A percentile compares a stretch with the other conserved stretches of the same genome.
phyloP scores from a whole-genome alignment of 495 filamentous ascomycete species.

The Penicillium malachiteum region DNA sequence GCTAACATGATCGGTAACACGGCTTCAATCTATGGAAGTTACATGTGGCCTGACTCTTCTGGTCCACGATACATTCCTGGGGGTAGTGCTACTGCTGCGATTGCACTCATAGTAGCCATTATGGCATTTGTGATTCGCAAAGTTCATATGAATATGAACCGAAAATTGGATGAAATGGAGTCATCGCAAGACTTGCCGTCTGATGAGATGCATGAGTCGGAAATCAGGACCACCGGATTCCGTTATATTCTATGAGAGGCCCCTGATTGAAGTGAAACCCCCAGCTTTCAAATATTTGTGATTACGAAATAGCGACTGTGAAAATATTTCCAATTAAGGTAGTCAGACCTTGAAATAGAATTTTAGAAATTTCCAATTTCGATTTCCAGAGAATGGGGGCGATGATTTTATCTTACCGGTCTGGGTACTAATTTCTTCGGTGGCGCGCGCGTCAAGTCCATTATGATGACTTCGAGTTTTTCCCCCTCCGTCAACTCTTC shows the following conservation, averaged over 20 bases:
- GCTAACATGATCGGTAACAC: conserved; percentile 76
- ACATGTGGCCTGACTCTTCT: conserved; percentile 62
- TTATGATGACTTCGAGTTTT: too few relatives aligned
- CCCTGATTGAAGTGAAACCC: neutral
- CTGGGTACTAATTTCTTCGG: too few relatives aligned
- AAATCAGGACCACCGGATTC: conserved; percentile 56
- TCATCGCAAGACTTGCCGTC: conserved; percentile 36
- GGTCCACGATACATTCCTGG: conserved; percentile 42
- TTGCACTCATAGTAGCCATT: conserved; percentile 29
- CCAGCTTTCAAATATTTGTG: too few relatives aligned
- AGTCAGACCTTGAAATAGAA: too few relatives aligned
- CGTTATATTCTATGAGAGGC: conserved; percentile 46
- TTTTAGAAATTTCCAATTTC: too few relatives aligned
- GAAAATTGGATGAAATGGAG: conserved; percentile 48
- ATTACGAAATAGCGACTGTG: neutral
- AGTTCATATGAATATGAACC: conserved; percentile 62
- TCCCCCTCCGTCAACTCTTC: neutral
- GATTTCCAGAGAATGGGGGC: too few relatives aligned
- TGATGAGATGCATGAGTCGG: conserved; percentile 21
- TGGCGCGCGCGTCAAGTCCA: too few relatives aligned
- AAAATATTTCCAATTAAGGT: too few relatives aligned
- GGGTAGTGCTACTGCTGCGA: conserved; percentile 30
- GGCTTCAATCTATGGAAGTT: conserved; percentile 68
- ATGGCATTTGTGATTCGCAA: conserved; percentile 31
- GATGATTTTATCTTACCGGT: too few relatives aligned